Conservation (phyloP, 805 yeast species). For the Barnettozyma californica region DNA sequence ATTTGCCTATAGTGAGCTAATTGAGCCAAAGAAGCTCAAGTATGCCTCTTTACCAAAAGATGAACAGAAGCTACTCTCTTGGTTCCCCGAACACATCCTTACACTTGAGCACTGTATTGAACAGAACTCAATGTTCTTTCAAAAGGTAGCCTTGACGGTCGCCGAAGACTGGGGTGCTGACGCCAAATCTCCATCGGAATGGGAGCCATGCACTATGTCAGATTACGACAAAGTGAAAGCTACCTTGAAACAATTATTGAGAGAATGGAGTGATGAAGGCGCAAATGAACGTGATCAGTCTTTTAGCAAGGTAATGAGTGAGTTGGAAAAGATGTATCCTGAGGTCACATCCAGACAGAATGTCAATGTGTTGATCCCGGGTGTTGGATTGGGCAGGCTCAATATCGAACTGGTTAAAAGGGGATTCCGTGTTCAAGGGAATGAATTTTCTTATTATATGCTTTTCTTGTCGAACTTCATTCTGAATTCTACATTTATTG, state of each 20-base stretch:
- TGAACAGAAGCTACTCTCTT: conserved; percentile 42
- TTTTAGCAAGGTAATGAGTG: conserved; percentile 33
- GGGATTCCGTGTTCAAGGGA: conserved; percentile 63
- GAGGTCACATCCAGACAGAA: conserved; percentile 31
- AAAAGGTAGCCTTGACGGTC: conserved; percentile 36
- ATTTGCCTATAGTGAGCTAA: conserved; percentile 29
- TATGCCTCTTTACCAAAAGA: conserved; percentile 31
- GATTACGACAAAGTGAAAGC: conserved; percentile 57
- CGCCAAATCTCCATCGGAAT: conserved; percentile 29
- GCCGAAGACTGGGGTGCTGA: conserved; percentile 47
- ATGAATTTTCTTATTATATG: conserved; percentile 64
- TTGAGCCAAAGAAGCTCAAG: conserved; percentile 30
- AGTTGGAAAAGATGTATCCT: conserved; percentile 33
- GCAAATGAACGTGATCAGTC: conserved; percentile 36
- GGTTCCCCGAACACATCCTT: conserved; percentile 41
- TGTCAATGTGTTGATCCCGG: conserved; percentile 50
- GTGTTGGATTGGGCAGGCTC: conserved; percentile 59
- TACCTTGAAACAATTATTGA: conserved; percentile 46
- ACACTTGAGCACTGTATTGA: conserved; percentile 38
- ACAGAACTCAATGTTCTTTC: conserved; percentile 40
- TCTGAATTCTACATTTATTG: conserved; percentile 40
- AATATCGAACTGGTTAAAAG: conserved; percentile 47
- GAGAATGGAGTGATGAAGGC: conserved; percentile 64
- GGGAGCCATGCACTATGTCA: conserved; percentile 35
- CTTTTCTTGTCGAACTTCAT: conserved; percentile 49